Evolutionary conservation across 2,329 filamentous ascomycete species (phyloP).

Genomic region (Fusarium veterinarium): DNA sequence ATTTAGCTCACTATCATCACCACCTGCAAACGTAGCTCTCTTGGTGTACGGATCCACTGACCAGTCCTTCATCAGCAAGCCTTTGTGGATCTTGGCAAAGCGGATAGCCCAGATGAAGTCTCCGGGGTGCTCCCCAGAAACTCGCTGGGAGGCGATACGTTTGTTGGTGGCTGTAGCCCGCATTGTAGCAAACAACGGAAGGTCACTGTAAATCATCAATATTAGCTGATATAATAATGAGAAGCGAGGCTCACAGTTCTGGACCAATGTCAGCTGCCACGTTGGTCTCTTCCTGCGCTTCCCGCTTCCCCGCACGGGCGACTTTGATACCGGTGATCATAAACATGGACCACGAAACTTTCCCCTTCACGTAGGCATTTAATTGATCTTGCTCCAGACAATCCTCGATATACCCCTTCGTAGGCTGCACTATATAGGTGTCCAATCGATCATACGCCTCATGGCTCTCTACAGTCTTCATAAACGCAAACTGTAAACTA

Average conservation of each 20-base stretch:
- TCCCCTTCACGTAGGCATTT: neutral
- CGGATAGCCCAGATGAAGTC: neutral
- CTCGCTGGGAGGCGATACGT: accelerated
- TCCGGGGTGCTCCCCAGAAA: accelerated
- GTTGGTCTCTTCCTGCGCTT: accelerated
- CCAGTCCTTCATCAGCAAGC: neutral
- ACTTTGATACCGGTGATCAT: neutral
- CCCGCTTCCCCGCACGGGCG: neutral
- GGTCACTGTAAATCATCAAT: neutral
- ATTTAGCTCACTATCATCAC: neutral
- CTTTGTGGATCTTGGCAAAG: neutral
- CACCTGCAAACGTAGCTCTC: neutral
- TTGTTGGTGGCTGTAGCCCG: neutral
- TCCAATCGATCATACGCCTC: neutral
- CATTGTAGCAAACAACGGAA: neutral
- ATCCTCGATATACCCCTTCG: accelerated
- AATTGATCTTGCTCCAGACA: neutral
- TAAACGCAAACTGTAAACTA: neutral
- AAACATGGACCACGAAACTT: neutral
- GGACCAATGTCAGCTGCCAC: accelerated
- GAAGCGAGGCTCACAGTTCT: neutral
- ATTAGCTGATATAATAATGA: accelerated
- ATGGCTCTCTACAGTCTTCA: neutral
- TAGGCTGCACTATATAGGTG: neutral
- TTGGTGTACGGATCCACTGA: neutral